A percentile compares a stretch with the other conserved stretches of the same genome.
Conservation (phyloP, 257 asterid species). For the Solanum peruvianum region DNA sequence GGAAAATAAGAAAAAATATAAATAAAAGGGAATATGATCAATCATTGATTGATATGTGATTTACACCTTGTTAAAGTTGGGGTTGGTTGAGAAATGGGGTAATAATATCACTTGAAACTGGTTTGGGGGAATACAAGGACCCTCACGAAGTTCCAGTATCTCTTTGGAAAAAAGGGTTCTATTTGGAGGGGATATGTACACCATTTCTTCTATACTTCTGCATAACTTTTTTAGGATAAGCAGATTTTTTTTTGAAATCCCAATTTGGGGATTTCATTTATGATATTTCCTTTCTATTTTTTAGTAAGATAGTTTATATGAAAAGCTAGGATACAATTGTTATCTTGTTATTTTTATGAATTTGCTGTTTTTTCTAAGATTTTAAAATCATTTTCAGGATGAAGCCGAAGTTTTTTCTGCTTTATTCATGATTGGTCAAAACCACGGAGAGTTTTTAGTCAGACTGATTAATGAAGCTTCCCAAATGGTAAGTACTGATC, state of each 20-base stretch:
- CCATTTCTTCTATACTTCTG: not conserved
- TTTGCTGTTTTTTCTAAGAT: not conserved
- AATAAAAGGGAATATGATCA: not conserved
- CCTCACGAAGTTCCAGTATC: not conserved
- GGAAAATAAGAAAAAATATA: not conserved
- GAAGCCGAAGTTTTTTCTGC: constrained; percentile 57
- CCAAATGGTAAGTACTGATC: constrained; percentile 43
- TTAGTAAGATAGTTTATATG: not conserved
- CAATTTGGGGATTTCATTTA: not conserved
- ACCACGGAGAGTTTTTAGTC: constrained; percentile 51
- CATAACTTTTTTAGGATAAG: not conserved
- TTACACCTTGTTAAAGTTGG: not conserved
- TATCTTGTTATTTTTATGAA: not conserved
- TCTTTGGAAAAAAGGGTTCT: not conserved
- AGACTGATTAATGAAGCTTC: constrained; percentile 39
- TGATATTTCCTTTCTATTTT: not conserved
- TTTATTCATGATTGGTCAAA: constrained; percentile 50
- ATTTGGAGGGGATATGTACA: not conserved
- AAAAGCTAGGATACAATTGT: not conserved
- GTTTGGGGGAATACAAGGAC: not conserved
- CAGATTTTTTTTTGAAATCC: not conserved
- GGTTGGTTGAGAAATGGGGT: not conserved
- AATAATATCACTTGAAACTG: not conserved
- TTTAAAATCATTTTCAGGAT: constrained; percentile 42
- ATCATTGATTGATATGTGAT: not conserved